These are phyloP conservation scores for Pezicula carpinea DNA, from an alignment of 2,329 filamentous ascomycete species.

Conservation along the genomic window DNA sequence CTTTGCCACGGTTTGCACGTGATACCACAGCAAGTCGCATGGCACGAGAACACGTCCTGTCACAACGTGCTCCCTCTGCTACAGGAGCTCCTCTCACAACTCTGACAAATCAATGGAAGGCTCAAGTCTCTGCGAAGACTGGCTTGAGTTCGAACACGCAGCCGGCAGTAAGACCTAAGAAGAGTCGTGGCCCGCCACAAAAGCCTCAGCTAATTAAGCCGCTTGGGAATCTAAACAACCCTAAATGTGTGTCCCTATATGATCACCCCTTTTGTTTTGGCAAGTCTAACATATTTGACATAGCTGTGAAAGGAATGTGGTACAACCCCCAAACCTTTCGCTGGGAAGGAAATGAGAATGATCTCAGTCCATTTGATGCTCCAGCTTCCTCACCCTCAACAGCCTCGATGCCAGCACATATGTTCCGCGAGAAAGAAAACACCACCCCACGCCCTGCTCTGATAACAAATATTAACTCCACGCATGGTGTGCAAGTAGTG, in stretches of 20 bases:
- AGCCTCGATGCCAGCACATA: constrained; percentile 37
- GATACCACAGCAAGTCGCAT: constrained; percentile 63
- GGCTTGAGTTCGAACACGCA: constrained; percentile 43
- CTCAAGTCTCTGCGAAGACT: constrained; percentile 27
- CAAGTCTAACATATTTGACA: constrained; percentile 25
- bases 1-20: constrained; percentile 57
- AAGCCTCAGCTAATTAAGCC: constrained; percentile 90
- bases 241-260: constrained; percentile 63
- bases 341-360: constrained; percentile 97
- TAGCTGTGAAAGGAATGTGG: constrained; percentile 89
- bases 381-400: constrained; percentile 51
- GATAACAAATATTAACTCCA: constrained; percentile 83
- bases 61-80: constrained; percentile 51
- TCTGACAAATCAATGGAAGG: constrained; percentile 33
- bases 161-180: constrained; percentile 47
- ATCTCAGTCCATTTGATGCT: constrained; percentile 71
- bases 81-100: constrained; percentile 45
- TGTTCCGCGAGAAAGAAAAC: constrained; percentile 50
- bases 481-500: constrained; percentile 86
- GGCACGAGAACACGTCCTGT: constrained; percentile 56
- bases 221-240: constrained; percentile 67
- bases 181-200: constrained; percentile 49
- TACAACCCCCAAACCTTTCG: constrained; percentile 83
- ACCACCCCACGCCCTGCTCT: constrained; percentile 67
- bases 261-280: neutral